Evolutionary conservation across 768 basidiomycete species (phyloP), one percentile per base, ranked within the genome.

Genomic region (Trametes meyenii): DNA sequence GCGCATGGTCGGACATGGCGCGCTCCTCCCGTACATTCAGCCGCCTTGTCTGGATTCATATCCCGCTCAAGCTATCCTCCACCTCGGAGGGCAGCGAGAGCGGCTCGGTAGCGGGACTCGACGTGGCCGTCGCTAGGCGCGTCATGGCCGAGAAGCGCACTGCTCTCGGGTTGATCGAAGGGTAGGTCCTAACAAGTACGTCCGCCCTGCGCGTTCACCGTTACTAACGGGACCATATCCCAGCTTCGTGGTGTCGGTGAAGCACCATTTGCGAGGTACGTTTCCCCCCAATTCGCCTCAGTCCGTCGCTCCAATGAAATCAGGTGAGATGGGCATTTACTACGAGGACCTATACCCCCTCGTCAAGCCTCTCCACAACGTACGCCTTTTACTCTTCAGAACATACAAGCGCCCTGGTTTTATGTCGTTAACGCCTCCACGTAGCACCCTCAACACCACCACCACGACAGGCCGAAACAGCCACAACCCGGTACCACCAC

Each of bases 121-220:
- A 86, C 59, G 62, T 80, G 3, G 17, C 43, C 5, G 61, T 62
- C 44, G 56, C 50, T 52, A 74, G 71, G 21, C 77, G 79, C 50
- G 78, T 82, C 3, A 86, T 88, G 84, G 74, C 75, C 0, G 87
- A 88, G 71, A 89, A 89, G 67, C 71, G 77, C 23, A 75, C 83
- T 71, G 85, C 85, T 2, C 68, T 88, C 40, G 84, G 86, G 62
- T 72, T 88, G 11, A 70, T 86, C 36, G 80, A 85, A 69, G 86
- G 77, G 84, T 84, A 56, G 26, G 81, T 70, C 40, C 35, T 2
- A 29, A 23, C 21, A 3, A 23, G 26, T 21, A 23, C n/a, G 11
- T 36, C 40, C 24, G 38, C 52, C 38, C 21, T 24, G 3, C 45
- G 12, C 24, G 10, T 21, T 5, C n/a, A 10, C 21, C 16, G 4